These are phyloP conservation scores for Eimeria mitis DNA, from an alignment of 169 alveolate species.

Conservation along the genomic window DNA sequence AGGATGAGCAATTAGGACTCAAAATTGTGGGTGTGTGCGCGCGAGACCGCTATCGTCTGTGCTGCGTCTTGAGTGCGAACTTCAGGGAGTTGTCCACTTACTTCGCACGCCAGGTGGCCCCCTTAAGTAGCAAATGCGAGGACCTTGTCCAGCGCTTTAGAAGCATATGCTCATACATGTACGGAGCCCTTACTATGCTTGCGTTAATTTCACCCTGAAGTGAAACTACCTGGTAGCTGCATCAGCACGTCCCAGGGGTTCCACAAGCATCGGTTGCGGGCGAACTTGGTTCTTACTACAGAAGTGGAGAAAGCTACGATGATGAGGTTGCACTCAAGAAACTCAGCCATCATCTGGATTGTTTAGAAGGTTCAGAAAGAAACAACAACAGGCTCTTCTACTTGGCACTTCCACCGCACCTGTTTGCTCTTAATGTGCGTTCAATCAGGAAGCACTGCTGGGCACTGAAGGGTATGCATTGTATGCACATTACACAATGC, in stretches of 20 bases:
- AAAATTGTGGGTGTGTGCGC: neutral
- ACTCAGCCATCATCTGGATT: constrained; percentile 20
- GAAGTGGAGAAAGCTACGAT: constrained; percentile 70
- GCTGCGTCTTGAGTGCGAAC: constrained; percentile 57
- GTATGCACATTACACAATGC: neutral
- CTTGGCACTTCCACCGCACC: constrained; percentile 87
- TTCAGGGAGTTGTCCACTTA: constrained; percentile 55
- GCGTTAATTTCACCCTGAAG: neutral
- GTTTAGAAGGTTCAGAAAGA: constrained; percentile 22
- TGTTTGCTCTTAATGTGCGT: constrained; percentile 75
- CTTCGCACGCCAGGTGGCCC: constrained; percentile 70
- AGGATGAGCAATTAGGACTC: neutral
- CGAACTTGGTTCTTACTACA: constrained; percentile 29
- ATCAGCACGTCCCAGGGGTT: neutral
- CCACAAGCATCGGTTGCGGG: neutral
- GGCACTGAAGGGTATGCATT: constrained; percentile 55
- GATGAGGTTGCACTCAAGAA: constrained; percentile 38
- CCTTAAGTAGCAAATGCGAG: constrained; percentile 57
- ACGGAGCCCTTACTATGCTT: neutral
- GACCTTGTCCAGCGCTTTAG: constrained; percentile 63
- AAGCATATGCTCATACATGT: constrained; percentile 69
- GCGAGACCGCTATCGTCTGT: neutral
- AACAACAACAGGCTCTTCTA: constrained; percentile 82
- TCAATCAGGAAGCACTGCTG: constrained; percentile 69
- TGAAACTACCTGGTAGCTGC: neutral